Conservation (phyloP, 164 flowering plant species). For the Chimonanthus salicifolius region DNA sequence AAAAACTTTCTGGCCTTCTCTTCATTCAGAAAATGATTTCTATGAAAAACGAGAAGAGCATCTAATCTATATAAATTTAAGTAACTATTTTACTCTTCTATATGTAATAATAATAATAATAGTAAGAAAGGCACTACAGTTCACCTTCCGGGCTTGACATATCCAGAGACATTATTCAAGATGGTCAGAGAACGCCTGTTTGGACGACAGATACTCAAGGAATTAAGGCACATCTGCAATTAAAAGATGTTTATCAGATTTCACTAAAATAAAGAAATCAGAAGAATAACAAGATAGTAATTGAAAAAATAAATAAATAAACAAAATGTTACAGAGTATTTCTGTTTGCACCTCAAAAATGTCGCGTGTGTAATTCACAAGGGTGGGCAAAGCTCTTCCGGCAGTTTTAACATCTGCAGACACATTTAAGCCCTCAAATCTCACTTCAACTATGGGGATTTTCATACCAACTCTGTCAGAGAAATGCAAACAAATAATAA, state of each 20-base stretch:
- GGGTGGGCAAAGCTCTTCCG: constrained; percentile 79
- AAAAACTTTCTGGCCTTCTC: too few relatives aligned
- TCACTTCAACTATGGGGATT: constrained; percentile 69
- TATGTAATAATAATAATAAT: too few relatives aligned
- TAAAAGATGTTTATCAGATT: background rate
- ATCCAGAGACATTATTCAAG: constrained; percentile 55
- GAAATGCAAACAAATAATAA: background rate
- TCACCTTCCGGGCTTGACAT: constrained; percentile 76
- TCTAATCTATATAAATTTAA: too few relatives aligned
- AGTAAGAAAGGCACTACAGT: background rate
- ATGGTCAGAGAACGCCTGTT: constrained; percentile 46
- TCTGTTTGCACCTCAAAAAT: constrained; percentile 40
- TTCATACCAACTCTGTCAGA: constrained; percentile 60
- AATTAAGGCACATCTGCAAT: constrained; percentile 42
- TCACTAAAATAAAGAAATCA: too few relatives aligned
- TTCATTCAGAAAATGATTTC: too few relatives aligned
- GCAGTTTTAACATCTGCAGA: constrained; percentile 59
- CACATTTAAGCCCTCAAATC: constrained; percentile 55
- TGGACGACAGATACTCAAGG: constrained; percentile 41
- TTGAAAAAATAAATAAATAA: background rate
- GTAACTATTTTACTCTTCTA: too few relatives aligned
- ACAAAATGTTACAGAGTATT: background rate
- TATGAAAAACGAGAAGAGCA: too few relatives aligned
- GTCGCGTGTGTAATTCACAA: constrained; percentile 53
- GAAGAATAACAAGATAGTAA: background rate